Evolutionary conservation across 2,329 filamentous ascomycete genomes (phyloP), one percentile per base, ranked within the genome.

Genomic region (Colletotrichum scovillei): DNA sequence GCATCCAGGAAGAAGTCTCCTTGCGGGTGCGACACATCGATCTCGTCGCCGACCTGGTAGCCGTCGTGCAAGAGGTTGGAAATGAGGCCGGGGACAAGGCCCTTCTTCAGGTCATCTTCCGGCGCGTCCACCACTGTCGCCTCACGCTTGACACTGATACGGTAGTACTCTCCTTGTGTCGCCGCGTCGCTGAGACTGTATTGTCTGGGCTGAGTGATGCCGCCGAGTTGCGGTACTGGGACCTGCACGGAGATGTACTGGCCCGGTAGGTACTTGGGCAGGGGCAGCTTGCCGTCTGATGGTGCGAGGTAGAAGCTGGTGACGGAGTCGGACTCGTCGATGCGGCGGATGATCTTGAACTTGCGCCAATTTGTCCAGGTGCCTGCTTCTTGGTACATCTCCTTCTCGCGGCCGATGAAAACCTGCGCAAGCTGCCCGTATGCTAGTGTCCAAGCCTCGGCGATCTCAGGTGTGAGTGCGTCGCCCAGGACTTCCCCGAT

Each of bases 71-170:
- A 82, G 65, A 86, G 77, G 79, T 88, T 90, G 46, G 88, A 89
- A 62, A 91, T 82, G 53, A 89, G 76, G 22, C 88, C 89, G 1
- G 84, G 82, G 2, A 85, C 76, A 65, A 78, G 81, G 22, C 80
- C 78, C 67, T 77, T 69, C 26, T 78, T 78, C 5, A 81, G 75
- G 62, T 84, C 84, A 35, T 83, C 80, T 12, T 76, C 11, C 2
- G 77, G 69, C 5, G 77, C 76, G 32, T 78, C 70, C 38, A 79
- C 77, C 16, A 79, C 62, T 4, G 70, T 76, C 2, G 79, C 78
- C 75, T 90, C 92, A 70, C 85, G 88, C 87, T 95, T 95, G 74
- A 96, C 91, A 76, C 90, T 93, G 83, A 96, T 91, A 67, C 94
- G 89, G 82, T 94, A 94, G 81, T 91, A 88, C 60, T 87, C 85